A percentile compares a stretch with the other conserved stretches of the same genome.
Evolutionary conservation across 2,329 filamentous ascomycete species (phyloP).

Genomic region (Ramichloridium luteum): DNA sequence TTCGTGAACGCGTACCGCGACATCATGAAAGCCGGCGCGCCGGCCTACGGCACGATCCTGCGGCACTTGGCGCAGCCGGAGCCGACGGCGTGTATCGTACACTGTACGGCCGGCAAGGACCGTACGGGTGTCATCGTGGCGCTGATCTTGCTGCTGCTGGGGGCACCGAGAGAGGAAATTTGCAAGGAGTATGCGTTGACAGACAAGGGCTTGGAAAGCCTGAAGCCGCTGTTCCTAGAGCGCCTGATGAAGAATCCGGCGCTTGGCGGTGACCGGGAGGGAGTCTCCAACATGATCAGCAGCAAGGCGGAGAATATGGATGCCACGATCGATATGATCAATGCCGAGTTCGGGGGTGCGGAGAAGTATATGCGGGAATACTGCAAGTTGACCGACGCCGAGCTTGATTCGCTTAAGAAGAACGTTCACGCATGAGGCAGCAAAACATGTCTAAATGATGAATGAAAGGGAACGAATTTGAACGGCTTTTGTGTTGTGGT

Average conservation of each 20-base stretch:
- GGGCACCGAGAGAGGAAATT: conserved; percentile 46
- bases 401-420: conserved; percentile 41
- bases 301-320: conserved; percentile 40
- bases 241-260: conserved; percentile 41
- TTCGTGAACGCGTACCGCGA: conserved; percentile 52
- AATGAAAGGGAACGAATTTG: neutral
- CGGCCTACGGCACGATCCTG: conserved; percentile 48
- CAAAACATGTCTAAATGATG: conserved; percentile 1
- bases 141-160: conserved; percentile 51
- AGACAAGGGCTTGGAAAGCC: conserved; percentile 43
- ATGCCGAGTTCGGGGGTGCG: conserved; percentile 48
- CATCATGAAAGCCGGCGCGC: conserved; percentile 42
- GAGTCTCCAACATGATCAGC: conserved; percentile 34
- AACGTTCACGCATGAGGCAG: conserved; percentile 30
- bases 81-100: conserved; percentile 46
- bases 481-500: neutral
- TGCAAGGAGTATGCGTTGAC: conserved; percentile 59
- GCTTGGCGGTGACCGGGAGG: conserved; percentile 35
- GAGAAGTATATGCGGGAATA: conserved; percentile 50
- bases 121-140: conserved; percentile 60
- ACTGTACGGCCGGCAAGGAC: conserved; percentile 70
- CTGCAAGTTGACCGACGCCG: conserved; percentile 45
- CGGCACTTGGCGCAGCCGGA: conserved; percentile 40
- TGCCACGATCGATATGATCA: conserved; percentile 41
- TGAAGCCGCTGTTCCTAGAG: conserved; percentile 37